Conservation (phyloP, 306 rosid species). For the Biancaea sappan region DNA sequence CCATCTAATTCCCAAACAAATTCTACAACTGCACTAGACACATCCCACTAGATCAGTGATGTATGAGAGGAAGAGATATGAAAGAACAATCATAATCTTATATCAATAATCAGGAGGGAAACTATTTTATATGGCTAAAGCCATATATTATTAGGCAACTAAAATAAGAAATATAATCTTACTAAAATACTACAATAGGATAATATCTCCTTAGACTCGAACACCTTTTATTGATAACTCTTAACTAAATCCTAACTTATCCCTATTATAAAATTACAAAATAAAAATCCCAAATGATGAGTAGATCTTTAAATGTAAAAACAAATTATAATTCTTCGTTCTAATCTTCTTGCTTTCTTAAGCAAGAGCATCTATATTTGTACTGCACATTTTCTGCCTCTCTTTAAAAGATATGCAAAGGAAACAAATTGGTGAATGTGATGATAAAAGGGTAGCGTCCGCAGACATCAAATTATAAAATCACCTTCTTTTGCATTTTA, state of each 20-base stretch:
- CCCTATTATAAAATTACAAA: no score
- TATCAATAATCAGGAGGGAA: no score
- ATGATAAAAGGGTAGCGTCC: no score
- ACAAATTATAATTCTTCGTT: not conserved
- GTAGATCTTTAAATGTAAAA: not conserved
- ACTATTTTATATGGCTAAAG: no score
- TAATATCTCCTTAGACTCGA: not conserved
- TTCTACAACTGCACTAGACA: no score
- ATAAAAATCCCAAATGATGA: not conserved
- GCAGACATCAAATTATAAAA: not conserved
- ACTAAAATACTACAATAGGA: not conserved
- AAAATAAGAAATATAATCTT: not conserved
- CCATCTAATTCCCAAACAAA: no score
- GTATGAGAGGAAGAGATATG: no score
- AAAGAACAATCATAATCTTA: no score
- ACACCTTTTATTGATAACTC: not conserved
- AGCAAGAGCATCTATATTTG: not conserved
- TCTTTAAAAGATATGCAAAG: not conserved
- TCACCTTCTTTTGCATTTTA: conserved; percentile 8
- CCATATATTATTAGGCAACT: not conserved
- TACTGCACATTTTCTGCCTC: not conserved
- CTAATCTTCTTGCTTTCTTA: not conserved
- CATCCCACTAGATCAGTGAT: no score
- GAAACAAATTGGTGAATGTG: conserved; percentile 3
- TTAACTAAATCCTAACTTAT: not conserved